A percentile compares a stretch with the other conserved stretches of the same genome.
These are phyloP conservation scores for Alternaria viburni DNA, from an alignment of 2,329 filamentous ascomycete genomes.

Conservation along the genomic window DNA sequence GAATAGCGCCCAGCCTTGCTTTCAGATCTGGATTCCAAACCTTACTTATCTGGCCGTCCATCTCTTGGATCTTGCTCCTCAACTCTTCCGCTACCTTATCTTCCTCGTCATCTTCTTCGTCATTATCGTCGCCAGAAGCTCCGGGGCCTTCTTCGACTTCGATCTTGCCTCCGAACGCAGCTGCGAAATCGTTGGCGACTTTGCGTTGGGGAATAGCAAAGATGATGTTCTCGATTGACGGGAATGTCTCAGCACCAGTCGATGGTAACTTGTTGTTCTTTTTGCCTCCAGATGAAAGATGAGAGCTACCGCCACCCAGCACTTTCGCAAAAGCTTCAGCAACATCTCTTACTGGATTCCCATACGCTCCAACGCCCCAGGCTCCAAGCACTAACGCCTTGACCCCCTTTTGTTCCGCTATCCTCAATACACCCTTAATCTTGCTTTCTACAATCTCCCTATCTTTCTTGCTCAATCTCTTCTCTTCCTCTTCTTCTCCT, in stretches of 20 bases:
- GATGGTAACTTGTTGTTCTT: conserved; percentile 20
- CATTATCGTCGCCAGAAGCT: conserved; percentile 30
- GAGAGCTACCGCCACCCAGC: conserved; percentile 7
- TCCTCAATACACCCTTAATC: conserved; percentile 64
- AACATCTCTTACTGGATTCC: conserved; percentile 66
- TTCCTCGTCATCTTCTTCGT: conserved; percentile 34
- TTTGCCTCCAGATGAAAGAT: conserved; percentile 26
- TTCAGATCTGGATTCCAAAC: conserved; percentile 47
- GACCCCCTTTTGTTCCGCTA: conserved; percentile 53
- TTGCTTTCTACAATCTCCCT: conserved; percentile 60
- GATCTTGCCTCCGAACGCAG: conserved; percentile 54
- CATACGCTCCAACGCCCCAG: conserved; percentile 70
- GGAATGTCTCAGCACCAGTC: conserved; percentile 47
- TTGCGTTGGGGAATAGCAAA: conserved; percentile 64
- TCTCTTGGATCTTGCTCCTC: conserved; percentile 41
- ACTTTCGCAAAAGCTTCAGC: conserved; percentile 61
- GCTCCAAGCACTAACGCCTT: conserved; percentile 64
- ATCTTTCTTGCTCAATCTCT: conserved; percentile 51
- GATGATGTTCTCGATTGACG: conserved; percentile 58
- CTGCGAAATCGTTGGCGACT: conserved; percentile 61
- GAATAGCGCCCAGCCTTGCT: conserved; percentile 33
- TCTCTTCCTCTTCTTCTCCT: conserved; percentile 49
- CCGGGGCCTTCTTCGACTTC: conserved; percentile 49
- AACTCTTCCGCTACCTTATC: conserved; percentile 38
- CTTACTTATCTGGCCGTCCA: conserved; percentile 42